Base-by-base conservation (phyloP, 441 rosid species). In the Erysimum cheiri region DNA sequence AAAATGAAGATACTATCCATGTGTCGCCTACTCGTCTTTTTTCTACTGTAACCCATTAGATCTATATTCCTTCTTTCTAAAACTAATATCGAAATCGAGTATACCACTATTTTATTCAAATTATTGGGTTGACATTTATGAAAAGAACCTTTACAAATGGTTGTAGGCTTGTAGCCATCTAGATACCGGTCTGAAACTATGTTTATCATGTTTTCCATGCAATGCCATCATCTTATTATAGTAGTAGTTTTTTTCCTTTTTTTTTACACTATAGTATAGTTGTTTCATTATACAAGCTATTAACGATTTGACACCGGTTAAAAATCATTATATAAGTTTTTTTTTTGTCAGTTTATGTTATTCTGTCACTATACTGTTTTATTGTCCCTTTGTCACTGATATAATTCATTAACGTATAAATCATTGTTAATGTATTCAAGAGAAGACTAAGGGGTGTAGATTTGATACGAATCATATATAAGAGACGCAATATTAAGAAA, bases 1-100 rank as follows among this genome's bases (percentile, higher is more conserved):
- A n/a, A 53, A 53, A 32, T 26, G 64, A 44, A 75, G 65, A 74
- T 75, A 75, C 70, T 50, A 33, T 63, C 48, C 74, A 69, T 69
- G 74, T 69, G 74, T 75, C 70, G 24, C 26, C 66, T 69, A 22
- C 46, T 55, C 41, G 64, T 17, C 6, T 37, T 36, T 52, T 41
- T 57, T 52, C 68, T 15, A 33, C 57, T 35, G 48, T 60, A 39
- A 28, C 14, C 68, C 67, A 74, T 28, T 4, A 37, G 17, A 49
- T 33, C 37, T 2, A 60, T 15, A 47, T 57, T 35, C 39, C 39
- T 59, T 47, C 0, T 10, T 37, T 48, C n/a, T 8, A 2, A 7
- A 37, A 2, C 9, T 1, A 37, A 57, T 31, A 56, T 22, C 11
- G 7, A 55, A 67, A 67, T 32, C n/a, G 8, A 12, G 1, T 28